Percentiles rank a stretch among this genome's conserved stretches.
Conservation (phyloP, 2,329 filamentous ascomycete genomes). For the Aspergillus sergii region DNA sequence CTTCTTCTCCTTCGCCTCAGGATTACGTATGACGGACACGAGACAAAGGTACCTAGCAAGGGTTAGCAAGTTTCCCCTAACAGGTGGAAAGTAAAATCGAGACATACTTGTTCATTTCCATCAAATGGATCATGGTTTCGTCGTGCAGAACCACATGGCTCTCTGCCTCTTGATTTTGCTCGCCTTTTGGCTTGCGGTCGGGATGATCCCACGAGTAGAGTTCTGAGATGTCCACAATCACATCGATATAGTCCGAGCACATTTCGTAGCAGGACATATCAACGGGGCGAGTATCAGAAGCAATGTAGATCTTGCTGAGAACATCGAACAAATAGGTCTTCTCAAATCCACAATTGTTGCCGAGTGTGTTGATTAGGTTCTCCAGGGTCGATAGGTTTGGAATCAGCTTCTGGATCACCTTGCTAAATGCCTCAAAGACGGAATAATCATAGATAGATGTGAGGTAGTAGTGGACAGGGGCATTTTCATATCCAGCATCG, state of each 20-base stretch:
- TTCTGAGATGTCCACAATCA: slow-evolving; percentile 95
- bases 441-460: slow-evolving; percentile 98
- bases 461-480: slow-evolving; percentile 90
- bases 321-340: slow-evolving; percentile 99
- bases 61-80: slow-evolving; percentile 17
- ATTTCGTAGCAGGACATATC: slow-evolving; percentile 98
- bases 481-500: slow-evolving; percentile 90
- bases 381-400: slow-evolving; percentile 91
- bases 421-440: slow-evolving; percentile 97
- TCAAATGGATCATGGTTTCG: slow-evolving; percentile 64
- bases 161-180: slow-evolving; percentile 59
- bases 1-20: slow-evolving; percentile 65
- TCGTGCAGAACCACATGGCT: slow-evolving; percentile 65
- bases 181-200: slow-evolving; percentile 43
- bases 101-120: slow-evolving; percentile 67
- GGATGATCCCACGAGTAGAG: slow-evolving; percentile 78
- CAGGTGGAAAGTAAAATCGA: not conserved
- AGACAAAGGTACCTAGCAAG: slow-evolving; percentile 61
- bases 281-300: slow-evolving; percentile 88
- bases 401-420: slow-evolving; percentile 97
- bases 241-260: slow-evolving; percentile 97
- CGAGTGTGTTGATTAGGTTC: slow-evolving; percentile 89
- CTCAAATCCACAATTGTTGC: slow-evolving; percentile 90
- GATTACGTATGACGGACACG: slow-evolving; percentile 66
- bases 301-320: slow-evolving; percentile 97